Evolutionary conservation across 345 rosid genomes (phyloP).

Genomic region (Anastatica hierochuntica): DNA sequence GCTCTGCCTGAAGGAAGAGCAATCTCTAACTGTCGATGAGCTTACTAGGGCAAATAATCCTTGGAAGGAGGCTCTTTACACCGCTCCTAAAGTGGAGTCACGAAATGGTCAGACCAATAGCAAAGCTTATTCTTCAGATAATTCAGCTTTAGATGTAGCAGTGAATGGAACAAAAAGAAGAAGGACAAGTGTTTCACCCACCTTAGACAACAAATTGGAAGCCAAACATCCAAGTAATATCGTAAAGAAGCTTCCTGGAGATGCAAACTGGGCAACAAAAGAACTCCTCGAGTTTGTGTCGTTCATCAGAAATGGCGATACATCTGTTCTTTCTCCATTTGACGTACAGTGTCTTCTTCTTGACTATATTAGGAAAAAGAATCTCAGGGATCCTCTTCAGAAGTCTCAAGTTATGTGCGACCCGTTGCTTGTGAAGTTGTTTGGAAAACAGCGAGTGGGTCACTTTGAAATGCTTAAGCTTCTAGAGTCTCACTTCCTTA

Average conservation of each 20-base stretch:
- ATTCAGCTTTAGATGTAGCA: constrained; percentile 30
- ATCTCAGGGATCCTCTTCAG: constrained; percentile 68
- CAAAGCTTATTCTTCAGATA: constrained; percentile 24
- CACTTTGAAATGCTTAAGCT: constrained; percentile 90
- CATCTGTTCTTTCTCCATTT: constrained; percentile 41
- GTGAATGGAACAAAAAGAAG: constrained; percentile 43
- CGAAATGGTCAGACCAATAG: constrained; percentile 25
- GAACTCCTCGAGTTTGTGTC: constrained; percentile 79
- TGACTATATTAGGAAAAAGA: constrained; percentile 53
- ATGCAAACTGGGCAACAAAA: constrained; percentile 69
- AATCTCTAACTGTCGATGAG: constrained; percentile 57
- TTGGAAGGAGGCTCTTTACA: constrained; percentile 43
- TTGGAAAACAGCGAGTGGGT: constrained; percentile 58
- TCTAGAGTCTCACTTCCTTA: constrained; percentile 67
- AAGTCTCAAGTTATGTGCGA: constrained; percentile 72
- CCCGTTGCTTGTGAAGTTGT: constrained; percentile 50
- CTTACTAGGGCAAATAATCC: constrained; percentile 73
- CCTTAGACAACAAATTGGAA: too few relatives aligned
- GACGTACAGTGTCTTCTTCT: constrained; percentile 69
- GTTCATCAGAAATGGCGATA: constrained; percentile 65
- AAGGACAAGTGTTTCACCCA: constrained; percentile 35
- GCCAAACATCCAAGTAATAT: constrained; percentile 18
- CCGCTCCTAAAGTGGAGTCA: constrained; percentile 23
- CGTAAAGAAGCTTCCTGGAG: constrained; percentile 24
- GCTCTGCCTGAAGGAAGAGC: constrained; percentile 60